These are phyloP conservation scores for Sisymbrium irio DNA, from an alignment of 345 rosid species.

Conservation along the genomic window DNA sequence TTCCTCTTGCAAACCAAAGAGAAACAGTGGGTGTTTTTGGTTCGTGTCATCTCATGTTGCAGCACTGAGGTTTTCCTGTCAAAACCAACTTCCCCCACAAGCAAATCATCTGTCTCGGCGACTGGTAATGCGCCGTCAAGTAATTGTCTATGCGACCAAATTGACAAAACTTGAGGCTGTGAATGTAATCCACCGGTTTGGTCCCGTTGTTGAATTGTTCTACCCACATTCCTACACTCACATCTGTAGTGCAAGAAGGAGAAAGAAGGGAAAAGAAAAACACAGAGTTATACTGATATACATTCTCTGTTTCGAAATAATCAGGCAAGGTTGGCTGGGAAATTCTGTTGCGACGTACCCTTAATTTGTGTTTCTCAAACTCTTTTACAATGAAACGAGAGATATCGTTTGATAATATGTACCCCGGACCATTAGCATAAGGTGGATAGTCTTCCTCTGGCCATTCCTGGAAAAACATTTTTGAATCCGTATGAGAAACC, in stretches of 20 bases:
- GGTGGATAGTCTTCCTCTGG: conserved; percentile 93
- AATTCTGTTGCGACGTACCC: conserved; percentile 40
- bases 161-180: conserved; percentile 80
- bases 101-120: conserved; percentile 87
- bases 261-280: neutral
- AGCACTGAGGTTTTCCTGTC: conserved; percentile 58
- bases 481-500: neutral
- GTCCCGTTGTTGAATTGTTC: conserved; percentile 70
- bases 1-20: conserved; percentile 14
- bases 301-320: neutral
- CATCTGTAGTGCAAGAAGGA: conserved; percentile 48
- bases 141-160: conserved; percentile 76
- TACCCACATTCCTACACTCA: conserved; percentile 98
- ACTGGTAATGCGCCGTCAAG: conserved; percentile 84
- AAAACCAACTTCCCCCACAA: conserved; percentile 64
- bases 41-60: conserved; percentile 66
- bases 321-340: neutral
- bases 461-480: conserved; percentile 60
- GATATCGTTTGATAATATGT: conserved; percentile 67
- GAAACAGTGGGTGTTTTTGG: neutral
- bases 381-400: conserved; percentile 60
- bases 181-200: conserved; percentile 58
- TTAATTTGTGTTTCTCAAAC: conserved; percentile 69
- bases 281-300: neutral
- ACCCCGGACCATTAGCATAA: conserved; percentile 91